Evolutionary conservation across 116 monocot genomes (phyloP), one percentile per base, ranked within the genome.

Genomic region (Iris pallida): DNA sequence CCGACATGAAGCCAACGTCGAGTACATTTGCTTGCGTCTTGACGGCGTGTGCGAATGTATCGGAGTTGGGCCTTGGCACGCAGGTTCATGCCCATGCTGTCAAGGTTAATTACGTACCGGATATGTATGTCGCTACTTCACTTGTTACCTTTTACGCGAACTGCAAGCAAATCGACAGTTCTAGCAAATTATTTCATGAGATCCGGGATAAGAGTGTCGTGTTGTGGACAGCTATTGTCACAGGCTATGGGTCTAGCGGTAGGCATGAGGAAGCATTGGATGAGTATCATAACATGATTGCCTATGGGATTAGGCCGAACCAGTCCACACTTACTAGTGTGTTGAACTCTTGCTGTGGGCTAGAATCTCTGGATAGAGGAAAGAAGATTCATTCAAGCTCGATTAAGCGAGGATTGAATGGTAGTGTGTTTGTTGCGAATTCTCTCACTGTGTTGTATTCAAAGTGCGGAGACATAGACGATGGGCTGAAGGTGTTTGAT

Each of bases 191-290:
- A 45, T 85, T 90, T 47, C 16, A 73, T 8, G 85, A 84, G 58
- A 73, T 7, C 54, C 42, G 51, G 8, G 57, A 76, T 43, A 78
- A 57, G 52, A 78, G 61, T 53, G 78, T 94, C 61, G 82, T 81
- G n/a, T 69, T 78, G 15, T 94, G 90, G 90, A 94, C 94, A 1
- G 93, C 90, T 64, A 76, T 94, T 10, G 53, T 90, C 54, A 87
- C 82, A 4, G 94, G 84, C 49, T 94, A 84, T 65, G 80, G 79
- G 55, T 57, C 70, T 5, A 94, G 82, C 61, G 71, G 80, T 18
- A 68, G 74, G 11, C 75, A 85, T 75, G 73, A 64, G 45, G 70
- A 79, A 68, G 87, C 94, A 15, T 45, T 94, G 9, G 8, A 71
- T 61, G 80, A 76, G 57, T 90, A 90, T 64, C 4, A 61, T 13